Base-by-base conservation (phyloP, 306 rosid genomes). In the Ochetophila trinervis region DNA sequence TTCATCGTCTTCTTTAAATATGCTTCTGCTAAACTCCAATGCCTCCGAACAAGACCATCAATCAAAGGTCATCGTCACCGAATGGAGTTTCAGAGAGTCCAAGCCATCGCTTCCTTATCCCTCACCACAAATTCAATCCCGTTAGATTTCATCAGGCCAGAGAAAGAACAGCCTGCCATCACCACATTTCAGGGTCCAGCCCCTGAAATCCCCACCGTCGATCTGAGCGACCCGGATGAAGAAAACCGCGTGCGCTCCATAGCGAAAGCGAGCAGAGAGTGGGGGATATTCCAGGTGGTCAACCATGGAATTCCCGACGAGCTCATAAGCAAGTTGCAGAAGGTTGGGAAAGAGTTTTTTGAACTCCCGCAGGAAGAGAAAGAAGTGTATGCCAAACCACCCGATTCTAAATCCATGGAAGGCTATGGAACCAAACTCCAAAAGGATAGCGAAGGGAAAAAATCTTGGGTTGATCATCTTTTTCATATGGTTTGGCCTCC, bases 271-370 rank as follows among this genome's bases (percentile, higher is more conserved):
- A 78, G 83, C 44, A 50, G 27, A 8, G 71, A 82, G 5, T 82
- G 86, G 86, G 86, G 86, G 2, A 54, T 82, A 9, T 82, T 82
- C 55, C 86, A 82, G 11, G 69, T 78, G 3, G 71, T 82, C 17
- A 82, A 82, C 79, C 86, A 82, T 51, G 83, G 77, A 7, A 63
- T 82, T 4, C 86, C 86, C 5, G 8, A 2, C 16, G 78, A 74
- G 2, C 24, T 75, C 0, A 35, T 82, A 13, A 21, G 12, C 0
- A 60, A 72, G 47, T 37, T 82, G 52, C 81, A 72, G 27, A 62
- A 45, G 0, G 86, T 35, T 6, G 86, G 86, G 23, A 72, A 61
- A 30, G 74, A 68, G 19, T 82, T 82, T 63, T 82, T 82, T 8
- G 57, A 67, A 16, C 79, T 82, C 3, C 69, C 83, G 0, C 80